Base-by-base conservation (phyloP, 129 eudicot species). In the Dittrichia graveolens region DNA sequence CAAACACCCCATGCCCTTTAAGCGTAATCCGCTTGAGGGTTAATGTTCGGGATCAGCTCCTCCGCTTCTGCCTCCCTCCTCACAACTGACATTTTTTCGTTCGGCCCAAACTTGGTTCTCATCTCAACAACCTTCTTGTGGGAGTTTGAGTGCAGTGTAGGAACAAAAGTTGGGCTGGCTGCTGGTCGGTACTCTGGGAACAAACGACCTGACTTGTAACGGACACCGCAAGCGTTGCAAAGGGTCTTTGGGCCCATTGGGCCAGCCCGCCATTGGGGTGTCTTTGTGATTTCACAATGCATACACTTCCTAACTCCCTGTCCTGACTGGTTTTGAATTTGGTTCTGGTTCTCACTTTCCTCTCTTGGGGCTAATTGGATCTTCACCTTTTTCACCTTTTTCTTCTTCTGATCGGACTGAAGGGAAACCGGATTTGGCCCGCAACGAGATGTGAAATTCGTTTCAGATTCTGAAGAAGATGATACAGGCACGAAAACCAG, bases 211-310 rank as follows among this genome's bases (percentile, higher is more conserved):
- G 96, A 90, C 77, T 94, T 94, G 88, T 90, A 90, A 24, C 98
- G 98, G 55, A 94, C 98, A 53, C 98, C 98, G 70, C 98, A 94
- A 0, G 98, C 98, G 55, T 94, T 94, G 78, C 98, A 94, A 12
- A 94, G 95, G 50, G 89, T 90, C 77, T 94, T 94, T 3, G 99
- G 99, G 14, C 99, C 99, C 91, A 90, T 67, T 4, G 99, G 99
- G 12, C 99, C 99, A 1, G 97, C 96, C 72, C 99, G 82, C 99
- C 99, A 94, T 34, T 94, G 99, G 14, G 99, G 99, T 2, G 99
- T 94, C 76, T 94, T 94, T 2, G 99, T 94, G 41, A 94, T 90
- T 86, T 90, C 97, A 55, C 99, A 94, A 66, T 94, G 99, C 91
- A 88, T 6, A 83, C 99, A 94, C 74, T 94, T 94, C 50, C 99